phyloP scores from a whole-genome alignment of 768 basidiomycete genomes.

The Coprinopsis strossmayeri region DNA sequence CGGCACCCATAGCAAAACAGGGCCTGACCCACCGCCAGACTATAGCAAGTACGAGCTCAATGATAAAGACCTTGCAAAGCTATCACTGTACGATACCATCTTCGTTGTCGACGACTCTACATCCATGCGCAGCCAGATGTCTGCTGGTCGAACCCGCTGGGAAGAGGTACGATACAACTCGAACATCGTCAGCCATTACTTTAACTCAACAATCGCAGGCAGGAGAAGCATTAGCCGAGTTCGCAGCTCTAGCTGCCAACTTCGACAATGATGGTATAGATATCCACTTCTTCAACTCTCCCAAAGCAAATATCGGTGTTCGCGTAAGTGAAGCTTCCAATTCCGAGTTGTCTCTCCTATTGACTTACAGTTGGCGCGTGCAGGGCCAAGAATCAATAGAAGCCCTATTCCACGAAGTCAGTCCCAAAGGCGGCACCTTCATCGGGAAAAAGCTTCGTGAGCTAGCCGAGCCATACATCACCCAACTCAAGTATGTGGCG shows the following conservation, averaged over 20 bases:
- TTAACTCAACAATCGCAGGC: slow-evolving; percentile 1
- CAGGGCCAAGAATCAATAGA: background rate
- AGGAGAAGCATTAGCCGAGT: background rate
- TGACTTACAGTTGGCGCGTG: background rate
- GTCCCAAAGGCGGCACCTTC: background rate
- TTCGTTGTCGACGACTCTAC: slow-evolving; percentile 8
- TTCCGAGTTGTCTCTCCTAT: background rate
- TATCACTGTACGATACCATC: slow-evolving; percentile 5
- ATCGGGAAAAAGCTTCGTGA: background rate
- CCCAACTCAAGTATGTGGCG: background rate
- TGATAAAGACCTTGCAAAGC: background rate
- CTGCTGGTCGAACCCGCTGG: slow-evolving; percentile 2
- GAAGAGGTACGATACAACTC: background rate
- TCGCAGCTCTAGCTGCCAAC: background rate
- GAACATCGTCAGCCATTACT: background rate
- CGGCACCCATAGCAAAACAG: no score
- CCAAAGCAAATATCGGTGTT: background rate
- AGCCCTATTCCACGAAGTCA: background rate
- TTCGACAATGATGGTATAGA: slow-evolving; percentile 7
- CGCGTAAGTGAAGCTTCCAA: background rate
- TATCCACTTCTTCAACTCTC: slow-evolving; percentile 8
- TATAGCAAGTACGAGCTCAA: background rate
- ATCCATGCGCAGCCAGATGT: background rate
- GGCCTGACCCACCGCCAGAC: background rate
- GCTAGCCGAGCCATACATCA: background rate